Percentiles rank a stretch among this genome's conserved stretches.
Conservation (phyloP, 1,139 yeast species). For the Magnusiomyces magnusii region DNA sequence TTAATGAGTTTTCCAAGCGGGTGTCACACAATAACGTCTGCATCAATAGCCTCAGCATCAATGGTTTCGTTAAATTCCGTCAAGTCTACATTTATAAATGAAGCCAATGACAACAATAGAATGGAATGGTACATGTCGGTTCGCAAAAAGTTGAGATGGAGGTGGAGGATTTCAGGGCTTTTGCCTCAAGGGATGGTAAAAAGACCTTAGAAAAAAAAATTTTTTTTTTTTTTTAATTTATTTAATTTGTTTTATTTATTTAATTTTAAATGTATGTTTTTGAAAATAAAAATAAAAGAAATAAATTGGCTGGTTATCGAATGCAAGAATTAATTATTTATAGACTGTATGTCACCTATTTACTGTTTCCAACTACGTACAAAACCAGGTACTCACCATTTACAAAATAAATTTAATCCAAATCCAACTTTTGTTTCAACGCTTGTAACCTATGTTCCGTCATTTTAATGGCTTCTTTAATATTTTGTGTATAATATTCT, state of each 20-base stretch:
- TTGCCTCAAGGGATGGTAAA: constrained; percentile 4
- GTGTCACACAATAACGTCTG: no score
- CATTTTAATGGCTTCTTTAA: constrained; percentile 47
- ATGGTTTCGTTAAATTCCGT: no score
- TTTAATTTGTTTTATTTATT: neutral
- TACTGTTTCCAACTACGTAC: no score
- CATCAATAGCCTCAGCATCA: no score
- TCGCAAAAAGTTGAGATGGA: constrained; percentile 9
- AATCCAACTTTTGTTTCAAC: constrained; percentile 25
- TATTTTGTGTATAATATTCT: constrained; percentile 35
- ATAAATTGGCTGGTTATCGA: no score
- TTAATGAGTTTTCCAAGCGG: no score
- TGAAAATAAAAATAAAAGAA: neutral
- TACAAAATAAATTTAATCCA: no score
- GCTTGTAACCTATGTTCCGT: constrained; percentile 47
- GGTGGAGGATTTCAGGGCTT: constrained; percentile 12
- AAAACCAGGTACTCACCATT: no score
- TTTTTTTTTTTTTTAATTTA: neutral
- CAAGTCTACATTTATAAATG: no score
- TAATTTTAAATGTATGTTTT: neutral
- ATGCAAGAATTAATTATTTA: no score
- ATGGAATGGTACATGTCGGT: constrained; percentile 9
- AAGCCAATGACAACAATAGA: no score
- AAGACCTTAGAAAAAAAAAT: neutral
- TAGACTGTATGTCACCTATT: no score